Evolutionary conservation across 768 basidiomycete species (phyloP), one percentile per base, ranked within the genome.

Genomic region (Collybia nuda): DNA sequence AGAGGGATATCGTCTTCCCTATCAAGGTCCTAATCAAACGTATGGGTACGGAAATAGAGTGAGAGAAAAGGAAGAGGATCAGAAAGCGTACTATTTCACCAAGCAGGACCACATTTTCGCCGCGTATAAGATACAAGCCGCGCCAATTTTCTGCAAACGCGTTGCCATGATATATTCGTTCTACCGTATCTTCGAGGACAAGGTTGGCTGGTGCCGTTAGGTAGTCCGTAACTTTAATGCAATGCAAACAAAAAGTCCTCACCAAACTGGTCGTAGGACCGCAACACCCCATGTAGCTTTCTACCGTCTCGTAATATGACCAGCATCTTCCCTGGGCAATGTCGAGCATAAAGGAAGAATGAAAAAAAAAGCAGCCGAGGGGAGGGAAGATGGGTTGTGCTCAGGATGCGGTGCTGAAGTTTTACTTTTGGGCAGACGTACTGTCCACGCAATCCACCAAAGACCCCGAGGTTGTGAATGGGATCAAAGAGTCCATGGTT

Each of bases 371-470:
- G 62, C 53, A 60, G 32, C 32, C 6, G 32, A 32, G 32, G 32
- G 32, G 39, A 54, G 57, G 55, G 58, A 60, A 51, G 63, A 58
- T 50, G 62, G 57, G 14, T 56, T 65, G 59, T 65, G 76, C 75
- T 71, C 73, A 78, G 75, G 32, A 75, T 64, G 73, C 68, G 73
- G 68, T 73, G 75, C 62, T 67, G 69, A 59, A 74, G 73, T 67
- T 76, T 32, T 32, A 76, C 78, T 69, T 72, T 67, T 67, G 65
- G 76, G 79, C 72, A 82, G 81, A 90, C 97, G 88, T 86, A 99
- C 97, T 97, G 87, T 99, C 97, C 76, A 99, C 97, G 71, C 93
- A 93, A 81, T 98, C 97, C 71, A 98, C 90, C 57, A 99, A 84
- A 57, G 96, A 94, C 64, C 97, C 97, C 46, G 95, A 98, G 18